Conservation (phyloP, 371 early-diverging fungal genomes). For the Syncephalastrum sp. region DNA sequence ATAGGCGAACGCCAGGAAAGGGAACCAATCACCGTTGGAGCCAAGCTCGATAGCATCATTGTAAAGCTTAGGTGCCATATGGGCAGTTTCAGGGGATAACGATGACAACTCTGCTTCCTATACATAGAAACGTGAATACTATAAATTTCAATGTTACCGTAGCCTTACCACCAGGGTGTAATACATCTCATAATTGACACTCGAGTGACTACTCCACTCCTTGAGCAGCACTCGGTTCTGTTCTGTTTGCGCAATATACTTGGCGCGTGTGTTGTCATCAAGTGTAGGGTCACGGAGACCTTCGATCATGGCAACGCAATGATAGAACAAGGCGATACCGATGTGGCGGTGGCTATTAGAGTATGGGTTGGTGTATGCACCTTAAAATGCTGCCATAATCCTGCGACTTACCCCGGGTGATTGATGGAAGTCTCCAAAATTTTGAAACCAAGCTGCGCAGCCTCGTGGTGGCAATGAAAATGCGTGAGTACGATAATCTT, state of each 20-base stretch:
- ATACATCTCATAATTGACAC: constrained; percentile 38
- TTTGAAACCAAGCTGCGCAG: constrained; percentile 36
- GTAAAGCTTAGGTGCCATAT: constrained; percentile 15
- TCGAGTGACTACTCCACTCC: constrained; percentile 32
- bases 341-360: constrained; percentile 34
- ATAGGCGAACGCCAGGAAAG: constrained; percentile 31
- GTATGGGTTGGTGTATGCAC: neutral
- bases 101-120: constrained; percentile 38
- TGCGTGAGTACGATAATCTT: constrained; percentile 45
- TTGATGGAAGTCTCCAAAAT: constrained; percentile 27
- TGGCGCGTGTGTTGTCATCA: constrained; percentile 17
- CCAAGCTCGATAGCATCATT: constrained; percentile 31
- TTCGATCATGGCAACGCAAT: constrained; percentile 36
- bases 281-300: constrained; percentile 22
- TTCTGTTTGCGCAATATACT: constrained; percentile 20
- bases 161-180: constrained; percentile 35
- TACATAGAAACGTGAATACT: neutral
- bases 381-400: neutral
- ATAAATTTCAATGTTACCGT: neutral
- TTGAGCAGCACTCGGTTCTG: constrained; percentile 21
- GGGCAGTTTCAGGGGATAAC: constrained; percentile 12
- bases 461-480: constrained; percentile 37
- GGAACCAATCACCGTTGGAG: constrained; percentile 24
- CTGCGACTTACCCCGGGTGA: constrained; percentile 24
- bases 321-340: constrained; percentile 42